Percentiles rank a stretch among this genome's conserved stretches.
These are phyloP conservation scores for Trichoderma semiorbis DNA, from an alignment of 2,329 filamentous ascomycete species.

Conservation along the genomic window DNA sequence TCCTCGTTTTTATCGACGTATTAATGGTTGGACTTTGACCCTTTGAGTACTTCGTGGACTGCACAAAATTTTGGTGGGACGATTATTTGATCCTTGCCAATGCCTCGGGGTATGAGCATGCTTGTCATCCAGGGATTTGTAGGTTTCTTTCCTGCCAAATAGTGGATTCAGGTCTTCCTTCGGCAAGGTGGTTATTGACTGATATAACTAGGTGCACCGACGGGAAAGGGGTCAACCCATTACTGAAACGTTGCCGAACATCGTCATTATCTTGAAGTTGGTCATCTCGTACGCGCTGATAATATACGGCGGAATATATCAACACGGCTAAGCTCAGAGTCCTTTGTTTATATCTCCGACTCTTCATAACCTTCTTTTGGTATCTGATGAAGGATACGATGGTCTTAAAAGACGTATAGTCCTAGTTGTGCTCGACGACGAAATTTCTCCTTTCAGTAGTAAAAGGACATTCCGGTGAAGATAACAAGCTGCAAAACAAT, in stretches of 20 bases:
- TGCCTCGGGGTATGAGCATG: conserved; percentile 32
- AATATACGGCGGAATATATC: conserved; percentile 30
- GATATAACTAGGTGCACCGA: conserved; percentile 21
- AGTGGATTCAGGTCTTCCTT: not conserved
- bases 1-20: conserved; percentile 22
- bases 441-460: not conserved
- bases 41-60: conserved; percentile 25
- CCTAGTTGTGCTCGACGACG: not conserved
- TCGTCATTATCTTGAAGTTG: conserved; percentile 26
- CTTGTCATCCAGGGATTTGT: conserved; percentile 31
- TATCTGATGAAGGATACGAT: not conserved
- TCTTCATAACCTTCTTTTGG: conserved; percentile 19
- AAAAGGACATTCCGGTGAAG: not conserved
- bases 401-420: not conserved
- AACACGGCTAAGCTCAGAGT: conserved; percentile 40
- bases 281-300: conserved; percentile 38
- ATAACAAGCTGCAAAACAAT: not conserved
- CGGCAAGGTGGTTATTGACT: not conserved
- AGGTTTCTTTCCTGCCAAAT: conserved; percentile 14
- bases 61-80: conserved; percentile 34
- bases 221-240: conserved; percentile 28
- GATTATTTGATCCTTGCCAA: conserved; percentile 36
- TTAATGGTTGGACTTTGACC: conserved; percentile 27
- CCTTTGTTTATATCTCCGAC: conserved; percentile 41
- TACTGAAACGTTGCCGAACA: conserved; percentile 25